These are phyloP conservation scores for Mallotus nudiflorus DNA, from an alignment of 345 rosid genomes.

Conservation along the genomic window DNA sequence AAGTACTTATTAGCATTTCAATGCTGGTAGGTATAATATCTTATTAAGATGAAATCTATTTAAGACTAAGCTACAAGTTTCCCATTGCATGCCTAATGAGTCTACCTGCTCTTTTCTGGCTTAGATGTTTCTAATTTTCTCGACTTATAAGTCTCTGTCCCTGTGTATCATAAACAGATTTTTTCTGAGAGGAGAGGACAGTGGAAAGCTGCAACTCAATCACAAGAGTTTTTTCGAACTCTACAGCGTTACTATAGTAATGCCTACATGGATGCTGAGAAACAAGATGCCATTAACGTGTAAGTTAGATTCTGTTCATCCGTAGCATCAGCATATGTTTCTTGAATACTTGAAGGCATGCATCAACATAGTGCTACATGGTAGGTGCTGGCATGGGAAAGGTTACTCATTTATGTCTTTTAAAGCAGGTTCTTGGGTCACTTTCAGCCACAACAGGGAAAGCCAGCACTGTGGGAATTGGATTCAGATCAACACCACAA, in stretches of 20 bases:
- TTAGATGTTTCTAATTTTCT: background rate
- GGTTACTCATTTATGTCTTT: slow-evolving; percentile 5
- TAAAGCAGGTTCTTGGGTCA: slow-evolving; percentile 83
- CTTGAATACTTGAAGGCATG: background rate
- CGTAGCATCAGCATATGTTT: background rate
- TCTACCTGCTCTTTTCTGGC: background rate
- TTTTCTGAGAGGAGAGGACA: slow-evolving; percentile 96
- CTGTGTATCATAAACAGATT: slow-evolving; percentile 46
- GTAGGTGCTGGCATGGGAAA: background rate
- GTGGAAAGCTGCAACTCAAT: slow-evolving; percentile 96
- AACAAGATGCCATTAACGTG: slow-evolving; percentile 96
- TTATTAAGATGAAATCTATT: background rate
- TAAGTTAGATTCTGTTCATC: slow-evolving; percentile 42
- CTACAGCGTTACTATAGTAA: slow-evolving; percentile 92
- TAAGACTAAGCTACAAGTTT: background rate
- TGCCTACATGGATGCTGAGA: slow-evolving; percentile 86
- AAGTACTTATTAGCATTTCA: background rate
- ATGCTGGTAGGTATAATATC: background rate
- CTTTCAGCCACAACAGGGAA: slow-evolving; percentile 88
- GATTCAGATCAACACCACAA: slow-evolving; percentile 70
- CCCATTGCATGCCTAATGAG: background rate
- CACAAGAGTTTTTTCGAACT: slow-evolving; percentile 86
- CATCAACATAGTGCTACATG: background rate
- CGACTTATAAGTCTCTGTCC: background rate
- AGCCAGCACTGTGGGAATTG: slow-evolving; percentile 89